phyloP scores from a whole-genome alignment of 257 asterid genomes.

The Salvia miltiorrhiza region DNA sequence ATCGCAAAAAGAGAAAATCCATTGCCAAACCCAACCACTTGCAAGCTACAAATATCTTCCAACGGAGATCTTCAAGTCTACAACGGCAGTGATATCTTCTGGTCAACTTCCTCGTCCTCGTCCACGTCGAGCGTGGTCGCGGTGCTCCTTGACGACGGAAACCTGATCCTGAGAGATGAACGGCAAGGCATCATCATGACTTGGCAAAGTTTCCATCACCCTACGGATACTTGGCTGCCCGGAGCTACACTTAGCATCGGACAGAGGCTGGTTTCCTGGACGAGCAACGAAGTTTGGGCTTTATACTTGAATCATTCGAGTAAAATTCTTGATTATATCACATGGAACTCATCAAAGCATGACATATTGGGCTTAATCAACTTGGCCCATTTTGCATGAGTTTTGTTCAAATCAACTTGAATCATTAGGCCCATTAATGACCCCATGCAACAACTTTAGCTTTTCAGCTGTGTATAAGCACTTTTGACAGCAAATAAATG shows the following conservation, averaged over 20 bases:
- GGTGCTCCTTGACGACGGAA: constrained; percentile 31
- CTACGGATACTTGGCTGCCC: constrained; percentile 41
- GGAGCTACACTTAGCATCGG: constrained; percentile 24
- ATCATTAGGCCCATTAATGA: no score
- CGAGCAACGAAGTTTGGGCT: constrained; percentile 6
- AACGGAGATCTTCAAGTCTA: constrained; percentile 21
- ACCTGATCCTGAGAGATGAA: constrained; percentile 27
- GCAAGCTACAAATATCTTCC: constrained; percentile 8
- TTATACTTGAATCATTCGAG: no score
- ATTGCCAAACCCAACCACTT: not conserved
- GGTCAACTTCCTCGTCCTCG: constrained; percentile 22
- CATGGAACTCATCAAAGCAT: no score
- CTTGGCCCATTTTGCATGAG: no score
- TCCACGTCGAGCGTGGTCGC: constrained; percentile 16
- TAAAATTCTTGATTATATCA: no score
- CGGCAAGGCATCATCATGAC: not conserved
- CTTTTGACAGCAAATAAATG: no score
- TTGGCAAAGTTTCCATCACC: constrained; percentile 38
- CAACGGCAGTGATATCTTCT: not conserved
- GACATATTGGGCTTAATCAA: no score
- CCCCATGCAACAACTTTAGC: no score
- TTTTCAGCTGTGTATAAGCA: no score
- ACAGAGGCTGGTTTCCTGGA: constrained; percentile 33
- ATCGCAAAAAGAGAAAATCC: constrained; percentile 28
- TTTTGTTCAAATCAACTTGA: no score